Percentiles rank a stretch among this genome's conserved stretches.
Evolutionary conservation across 2,329 filamentous ascomycete species (phyloP).

Genomic region (Talaromyces piceae): DNA sequence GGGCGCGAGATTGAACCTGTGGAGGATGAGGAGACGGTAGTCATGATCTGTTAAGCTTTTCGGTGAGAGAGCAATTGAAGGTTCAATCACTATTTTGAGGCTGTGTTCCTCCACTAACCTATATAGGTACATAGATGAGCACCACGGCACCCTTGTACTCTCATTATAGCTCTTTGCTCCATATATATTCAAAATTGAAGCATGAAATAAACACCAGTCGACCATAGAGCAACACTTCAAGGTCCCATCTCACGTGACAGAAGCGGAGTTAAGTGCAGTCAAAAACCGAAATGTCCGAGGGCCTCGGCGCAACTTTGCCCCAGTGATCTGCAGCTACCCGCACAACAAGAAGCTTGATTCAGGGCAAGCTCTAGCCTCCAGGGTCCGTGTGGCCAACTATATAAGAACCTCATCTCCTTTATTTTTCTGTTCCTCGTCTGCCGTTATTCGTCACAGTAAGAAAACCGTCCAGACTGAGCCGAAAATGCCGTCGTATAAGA

Average conservation of each 20-base stretch:
- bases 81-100: too few species aligned
- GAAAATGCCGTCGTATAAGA: slow-evolving; percentile 15
- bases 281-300: slow-evolving; percentile 7
- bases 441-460: not conserved
- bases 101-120: too few species aligned
- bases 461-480: not conserved
- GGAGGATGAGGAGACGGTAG: too few species aligned
- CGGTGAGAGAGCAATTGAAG: too few species aligned
- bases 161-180: too few species aligned
- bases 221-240: too few species aligned
- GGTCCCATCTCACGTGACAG: not conserved
- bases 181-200: too few species aligned
- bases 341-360: not conserved
- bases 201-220: too few species aligned
- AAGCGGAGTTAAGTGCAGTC: not conserved
- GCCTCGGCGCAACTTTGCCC: not conserved
- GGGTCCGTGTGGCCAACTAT: not conserved
- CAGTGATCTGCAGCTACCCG: not conserved
- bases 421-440: not conserved
- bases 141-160: too few species aligned
- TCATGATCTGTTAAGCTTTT: too few species aligned
- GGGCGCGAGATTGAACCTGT: too few species aligned
- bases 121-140: too few species aligned
- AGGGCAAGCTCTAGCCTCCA: not conserved
- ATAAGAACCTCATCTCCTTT: not conserved